Percentiles rank a stretch among this genome's conserved stretches.
These are phyloP conservation scores for Metschnikowia cubensis DNA, from an alignment of 805 yeast genomes.

Conservation along the genomic window DNA sequence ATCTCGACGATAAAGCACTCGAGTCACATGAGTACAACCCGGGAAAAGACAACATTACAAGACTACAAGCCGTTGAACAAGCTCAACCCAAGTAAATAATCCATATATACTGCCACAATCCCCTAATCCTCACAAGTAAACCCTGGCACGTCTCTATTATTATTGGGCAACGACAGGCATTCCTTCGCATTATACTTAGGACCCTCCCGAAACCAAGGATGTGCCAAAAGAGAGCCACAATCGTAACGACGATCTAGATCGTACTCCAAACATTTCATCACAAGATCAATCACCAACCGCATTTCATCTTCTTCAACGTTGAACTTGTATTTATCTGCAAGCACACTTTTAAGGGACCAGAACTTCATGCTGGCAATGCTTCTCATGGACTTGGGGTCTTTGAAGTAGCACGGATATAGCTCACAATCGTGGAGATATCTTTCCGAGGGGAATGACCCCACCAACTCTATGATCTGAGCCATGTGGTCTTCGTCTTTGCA, in stretches of 20 bases:
- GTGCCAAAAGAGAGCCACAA: constrained; percentile 50
- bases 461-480: constrained; percentile 86
- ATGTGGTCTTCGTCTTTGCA: constrained; percentile 92
- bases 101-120: neutral
- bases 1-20: neutral
- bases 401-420: constrained; percentile 55
- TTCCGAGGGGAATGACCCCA: constrained; percentile 64
- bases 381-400: constrained; percentile 64
- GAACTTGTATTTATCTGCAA: constrained; percentile 81
- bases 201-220: constrained; percentile 43
- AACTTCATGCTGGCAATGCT: constrained; percentile 79
- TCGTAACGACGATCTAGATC: constrained; percentile 50
- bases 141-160: constrained; percentile 29
- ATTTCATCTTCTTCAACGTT: constrained; percentile 30
- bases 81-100: neutral
- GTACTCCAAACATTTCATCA: constrained; percentile 47
- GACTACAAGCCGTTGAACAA: neutral
- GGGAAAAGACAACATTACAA: too few relatives aligned
- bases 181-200: constrained; percentile 14
- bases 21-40: constrained; percentile 2
- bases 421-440: constrained; percentile 58
- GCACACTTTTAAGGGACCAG: constrained; percentile 82
- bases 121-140: constrained; percentile 22
- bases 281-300: constrained; percentile 41
- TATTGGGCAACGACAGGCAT: constrained; percentile 22